Base-by-base conservation (phyloP, 2,329 filamentous ascomycete genomes). In the Fusarium brevicatenulatum region DNA sequence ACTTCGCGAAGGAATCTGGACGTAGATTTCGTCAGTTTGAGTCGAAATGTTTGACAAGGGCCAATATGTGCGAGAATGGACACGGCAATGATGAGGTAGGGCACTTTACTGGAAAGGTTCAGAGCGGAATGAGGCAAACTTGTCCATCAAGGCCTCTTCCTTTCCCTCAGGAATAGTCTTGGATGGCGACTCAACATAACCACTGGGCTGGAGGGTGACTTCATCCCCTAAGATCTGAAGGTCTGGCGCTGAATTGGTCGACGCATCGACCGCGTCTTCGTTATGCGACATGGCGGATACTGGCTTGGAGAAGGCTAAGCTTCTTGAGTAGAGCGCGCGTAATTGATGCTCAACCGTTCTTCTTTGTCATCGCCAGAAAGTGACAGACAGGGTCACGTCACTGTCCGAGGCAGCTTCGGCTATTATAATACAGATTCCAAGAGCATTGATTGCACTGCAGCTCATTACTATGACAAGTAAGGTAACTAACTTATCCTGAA, bases 1-100 rank as follows among this genome's bases (percentile, higher is more conserved):
- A 99, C 92, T 85, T 99, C 96, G 75, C 95, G 94, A 36, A 98
- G 90, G 81, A 98, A 98, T 72, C 95, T 92, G 84, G 11, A 57
- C 28, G 18, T 42, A 37, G 28, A 32, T 25, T 42, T 32, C 30
- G 71, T 78, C 25, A 78, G 68, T 32, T 39, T 23, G 61, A 19
- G 28, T 19, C 16, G 13, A 32, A 16, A 6, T 13, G 37, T 11
- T 23, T 10, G 9, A 21, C 4, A 19, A 15, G 28, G 16, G 18
- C 25, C 18, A 58, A 37, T 21, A 5, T 34, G 11, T 28, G n/a
- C 15, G 32, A 21, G 28, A 49, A 42, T 25, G 23, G 18, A 28
- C 9, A n/a, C 25, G 28, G 46, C 39, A 25, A 40, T 36, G 47
- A 12, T n/a, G 18, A 36, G 37, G 40, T 74, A 46, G 36, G 83